Evolutionary conservation across 768 basidiomycete species (phyloP).

Genomic region (Paxillus involutus): DNA sequence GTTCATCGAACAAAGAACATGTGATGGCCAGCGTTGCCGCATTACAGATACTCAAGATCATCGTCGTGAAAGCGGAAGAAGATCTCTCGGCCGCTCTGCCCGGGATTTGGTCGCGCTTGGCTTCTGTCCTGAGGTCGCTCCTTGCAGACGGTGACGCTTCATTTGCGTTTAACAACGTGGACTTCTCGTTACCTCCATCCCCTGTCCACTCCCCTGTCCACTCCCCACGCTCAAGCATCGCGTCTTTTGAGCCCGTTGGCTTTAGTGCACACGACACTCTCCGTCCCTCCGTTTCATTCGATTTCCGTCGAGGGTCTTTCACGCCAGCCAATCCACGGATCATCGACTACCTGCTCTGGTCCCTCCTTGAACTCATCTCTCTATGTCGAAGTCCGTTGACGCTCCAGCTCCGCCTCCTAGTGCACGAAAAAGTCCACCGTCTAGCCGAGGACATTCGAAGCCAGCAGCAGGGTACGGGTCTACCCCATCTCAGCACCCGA

Average conservation of each 20-base stretch:
- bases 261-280: conserved; percentile 1
- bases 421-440: conserved; percentile 59
- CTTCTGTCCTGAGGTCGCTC: conserved; percentile 46
- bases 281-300: neutral
- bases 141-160: conserved; percentile 59
- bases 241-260: conserved; percentile 18
- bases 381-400: conserved; percentile 61
- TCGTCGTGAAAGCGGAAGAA: conserved; percentile 59
- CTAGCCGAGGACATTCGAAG: conserved; percentile 52
- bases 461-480: conserved; percentile 19
- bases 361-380: conserved; percentile 64
- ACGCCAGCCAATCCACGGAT: conserved; percentile 47
- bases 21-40: conserved; percentile 43
- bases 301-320: conserved; percentile 6
- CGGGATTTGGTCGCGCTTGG: conserved; percentile 66
- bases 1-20: conserved; percentile 15
- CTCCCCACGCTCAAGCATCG: conserved; percentile 48
- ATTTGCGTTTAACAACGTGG: conserved; percentile 50
- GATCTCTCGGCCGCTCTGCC: conserved; percentile 57
- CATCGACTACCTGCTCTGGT: conserved; percentile 75
- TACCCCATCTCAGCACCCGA: conserved; percentile 32
- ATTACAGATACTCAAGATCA: conserved; percentile 66
- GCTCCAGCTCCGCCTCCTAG: conserved; percentile 63
- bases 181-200: conserved; percentile 48
- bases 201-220: conserved; percentile 52